phyloP scores from a whole-genome alignment of 78 protist genomes.

The Polysphondylium violaceum region DNA sequence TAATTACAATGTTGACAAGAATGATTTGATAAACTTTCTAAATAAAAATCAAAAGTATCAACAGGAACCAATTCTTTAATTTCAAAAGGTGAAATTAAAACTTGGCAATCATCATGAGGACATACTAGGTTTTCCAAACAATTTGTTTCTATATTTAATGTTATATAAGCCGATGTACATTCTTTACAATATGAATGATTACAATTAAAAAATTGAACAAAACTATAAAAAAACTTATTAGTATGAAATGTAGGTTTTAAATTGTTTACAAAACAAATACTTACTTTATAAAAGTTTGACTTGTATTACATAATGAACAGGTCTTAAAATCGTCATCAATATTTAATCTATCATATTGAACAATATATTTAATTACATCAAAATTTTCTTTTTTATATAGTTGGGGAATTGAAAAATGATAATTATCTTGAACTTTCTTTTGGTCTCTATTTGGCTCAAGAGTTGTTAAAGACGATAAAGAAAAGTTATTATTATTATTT shows the following conservation, averaged over 20 bases:
- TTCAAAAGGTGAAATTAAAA: constrained; percentile 1
- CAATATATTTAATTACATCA: constrained; percentile 24
- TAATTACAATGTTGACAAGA: constrained; percentile 22
- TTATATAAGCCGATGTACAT: constrained; percentile 22
- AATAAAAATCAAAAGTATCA: neutral
- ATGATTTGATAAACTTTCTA: constrained; percentile 3
- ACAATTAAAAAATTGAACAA: constrained; percentile 14
- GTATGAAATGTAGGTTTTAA: neutral
- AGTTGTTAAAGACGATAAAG: neutral
- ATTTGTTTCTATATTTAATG: constrained; percentile 17
- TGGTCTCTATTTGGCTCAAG: neutral
- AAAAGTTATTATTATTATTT: neutral
- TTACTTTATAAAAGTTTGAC: neutral
- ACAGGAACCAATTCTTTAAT: constrained; percentile 10
- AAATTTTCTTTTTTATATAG: neutral
- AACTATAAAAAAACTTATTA: neutral
- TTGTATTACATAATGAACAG: constrained; percentile 19
- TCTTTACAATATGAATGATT: constrained; percentile 16
- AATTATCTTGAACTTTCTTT: neutral
- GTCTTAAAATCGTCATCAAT: neutral
- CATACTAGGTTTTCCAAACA: constrained; percentile 1
- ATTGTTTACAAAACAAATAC: neutral
- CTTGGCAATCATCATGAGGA: constrained; percentile 31
- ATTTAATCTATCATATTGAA: neutral
- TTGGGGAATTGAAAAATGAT: constrained; percentile 18